phyloP scores from a whole-genome alignment of 2,329 filamentous ascomycete species.

The Aspergillus sojae region DNA sequence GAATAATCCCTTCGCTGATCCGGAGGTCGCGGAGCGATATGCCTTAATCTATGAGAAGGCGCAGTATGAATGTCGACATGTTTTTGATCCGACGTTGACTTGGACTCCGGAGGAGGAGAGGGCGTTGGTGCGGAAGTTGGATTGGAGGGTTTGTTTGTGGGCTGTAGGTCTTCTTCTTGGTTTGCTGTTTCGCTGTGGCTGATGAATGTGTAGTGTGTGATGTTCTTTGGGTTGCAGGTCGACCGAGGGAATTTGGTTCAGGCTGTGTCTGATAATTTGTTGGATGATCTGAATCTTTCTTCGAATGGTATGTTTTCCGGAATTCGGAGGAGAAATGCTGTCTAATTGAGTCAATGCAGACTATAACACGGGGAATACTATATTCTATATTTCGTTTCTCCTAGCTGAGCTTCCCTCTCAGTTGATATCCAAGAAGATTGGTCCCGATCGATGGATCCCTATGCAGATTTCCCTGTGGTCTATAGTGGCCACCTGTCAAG shows the following conservation, averaged over 20 bases:
- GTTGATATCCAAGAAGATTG: conserved; percentile 58
- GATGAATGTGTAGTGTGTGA: conserved; percentile 44
- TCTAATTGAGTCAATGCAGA: conserved; percentile 46
- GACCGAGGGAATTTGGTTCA: conserved; percentile 62
- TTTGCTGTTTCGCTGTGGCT: not conserved
- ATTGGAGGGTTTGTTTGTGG: conserved; percentile 29
- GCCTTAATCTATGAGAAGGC: conserved; percentile 57
- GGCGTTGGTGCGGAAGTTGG: conserved; percentile 28
- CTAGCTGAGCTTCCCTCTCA: conserved; percentile 60
- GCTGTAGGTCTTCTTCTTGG: conserved; percentile 22
- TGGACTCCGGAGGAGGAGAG: conserved; percentile 41
- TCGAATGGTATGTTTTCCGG: conserved; percentile 39
- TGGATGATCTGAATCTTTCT: conserved; percentile 42
- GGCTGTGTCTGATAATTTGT: conserved; percentile 60
- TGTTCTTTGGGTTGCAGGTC: conserved; percentile 63
- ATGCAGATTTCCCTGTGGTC: conserved; percentile 57
- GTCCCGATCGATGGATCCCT: conserved; percentile 59
- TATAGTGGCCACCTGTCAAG: conserved; percentile 51
- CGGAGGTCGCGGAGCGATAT: conserved; percentile 57
- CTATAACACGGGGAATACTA: conserved; percentile 56
- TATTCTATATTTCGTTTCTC: conserved; percentile 59
- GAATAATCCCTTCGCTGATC: conserved; percentile 52
- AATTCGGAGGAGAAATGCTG: conserved; percentile 47
- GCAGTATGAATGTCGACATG: conserved; percentile 48
- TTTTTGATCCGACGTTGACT: conserved; percentile 41